A percentile compares a stretch with the other conserved stretches of the same genome.
These are phyloP conservation scores for Hymenoscyphus repandus DNA, from an alignment of 2,329 filamentous ascomycete species.

Conservation along the genomic window DNA sequence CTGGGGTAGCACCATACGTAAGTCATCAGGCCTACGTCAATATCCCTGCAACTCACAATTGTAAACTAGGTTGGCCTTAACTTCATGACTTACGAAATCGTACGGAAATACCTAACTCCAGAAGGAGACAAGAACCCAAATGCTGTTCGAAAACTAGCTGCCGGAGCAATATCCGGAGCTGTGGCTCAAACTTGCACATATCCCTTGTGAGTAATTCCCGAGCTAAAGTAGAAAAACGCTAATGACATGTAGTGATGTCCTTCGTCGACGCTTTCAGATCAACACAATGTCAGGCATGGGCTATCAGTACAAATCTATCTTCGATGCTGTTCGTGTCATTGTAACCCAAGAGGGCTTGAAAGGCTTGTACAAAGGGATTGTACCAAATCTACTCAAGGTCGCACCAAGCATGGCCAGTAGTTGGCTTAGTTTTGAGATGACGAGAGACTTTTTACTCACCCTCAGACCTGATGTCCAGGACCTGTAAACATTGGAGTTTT, in stretches of 20 bases:
- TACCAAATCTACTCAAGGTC: slow-evolving; percentile 93
- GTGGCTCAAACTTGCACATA: slow-evolving; percentile 98
- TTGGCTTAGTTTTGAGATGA: slow-evolving; percentile 96
- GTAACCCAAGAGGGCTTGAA: slow-evolving; percentile 74
- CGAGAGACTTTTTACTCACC: slow-evolving; percentile 74
- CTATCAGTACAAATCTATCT: slow-evolving; percentile 85
- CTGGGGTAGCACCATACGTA: slow-evolving; percentile 92
- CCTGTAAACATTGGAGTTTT: slow-evolving; percentile 14
- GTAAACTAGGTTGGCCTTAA: slow-evolving; percentile 77
- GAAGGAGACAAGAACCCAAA: slow-evolving; percentile 82
- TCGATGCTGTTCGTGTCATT: slow-evolving; percentile 78
- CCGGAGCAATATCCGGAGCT: slow-evolving; percentile 90
- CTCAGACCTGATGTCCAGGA: slow-evolving; percentile 41
- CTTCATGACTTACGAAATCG: slow-evolving; percentile 96
- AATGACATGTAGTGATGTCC: slow-evolving; percentile 63
- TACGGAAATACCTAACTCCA: slow-evolving; percentile 76
- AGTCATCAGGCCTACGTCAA: slow-evolving; percentile 23
- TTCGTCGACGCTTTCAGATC: slow-evolving; percentile 92
- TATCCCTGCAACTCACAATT: slow-evolving; percentile 26
- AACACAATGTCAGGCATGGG: slow-evolving; percentile 99
- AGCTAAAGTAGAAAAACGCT: slow-evolving; percentile 4
- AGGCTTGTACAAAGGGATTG: slow-evolving; percentile 92
- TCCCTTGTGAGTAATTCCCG: slow-evolving; percentile 67
- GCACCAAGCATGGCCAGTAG: slow-evolving; percentile 98
- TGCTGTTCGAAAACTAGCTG: slow-evolving; percentile 73